Percentiles rank a stretch among this genome's conserved stretches.
These are phyloP conservation scores for Podaxis pistillaris DNA, from an alignment of 768 basidiomycete species.

Conservation along the genomic window DNA sequence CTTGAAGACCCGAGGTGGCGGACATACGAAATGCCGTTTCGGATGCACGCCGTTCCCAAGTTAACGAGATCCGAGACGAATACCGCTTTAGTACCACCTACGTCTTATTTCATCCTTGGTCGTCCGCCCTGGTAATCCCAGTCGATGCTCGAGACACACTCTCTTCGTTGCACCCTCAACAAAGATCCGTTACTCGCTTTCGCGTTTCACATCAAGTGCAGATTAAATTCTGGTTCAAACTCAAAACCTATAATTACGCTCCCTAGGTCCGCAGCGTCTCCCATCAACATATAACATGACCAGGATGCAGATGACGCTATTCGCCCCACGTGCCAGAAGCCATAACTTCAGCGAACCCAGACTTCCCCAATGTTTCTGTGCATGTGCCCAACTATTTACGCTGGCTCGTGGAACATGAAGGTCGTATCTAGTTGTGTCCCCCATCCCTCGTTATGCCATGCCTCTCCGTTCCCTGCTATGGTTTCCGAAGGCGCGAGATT, in stretches of 20 bases:
- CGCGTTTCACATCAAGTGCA: not conserved
- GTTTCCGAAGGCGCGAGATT: not conserved
- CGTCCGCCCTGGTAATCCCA: not conserved
- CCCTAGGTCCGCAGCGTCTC: not conserved
- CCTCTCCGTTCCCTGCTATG: not conserved
- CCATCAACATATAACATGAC: not conserved
- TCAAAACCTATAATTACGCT: not conserved
- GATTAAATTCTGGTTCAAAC: not conserved
- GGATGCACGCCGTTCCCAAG: not conserved
- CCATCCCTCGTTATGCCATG: not conserved
- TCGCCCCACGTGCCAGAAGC: not conserved
- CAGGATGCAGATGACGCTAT: not conserved
- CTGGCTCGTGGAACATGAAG: not conserved
- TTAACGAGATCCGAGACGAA: slow-evolving; percentile 3
- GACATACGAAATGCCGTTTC: not conserved
- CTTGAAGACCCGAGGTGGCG: not conserved
- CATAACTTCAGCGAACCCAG: not conserved
- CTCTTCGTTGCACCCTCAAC: not conserved
- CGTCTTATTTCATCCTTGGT: not conserved
- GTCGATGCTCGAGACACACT: not conserved
- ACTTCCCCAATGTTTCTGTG: not conserved
- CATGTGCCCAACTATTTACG: not conserved
- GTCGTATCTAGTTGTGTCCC: not conserved
- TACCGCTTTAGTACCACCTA: not conserved
- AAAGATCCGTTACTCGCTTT: not conserved